These are phyloP conservation scores for Eimeria acervulina DNA, from an alignment of 169 alveolate species.

Conservation along the genomic window DNA sequence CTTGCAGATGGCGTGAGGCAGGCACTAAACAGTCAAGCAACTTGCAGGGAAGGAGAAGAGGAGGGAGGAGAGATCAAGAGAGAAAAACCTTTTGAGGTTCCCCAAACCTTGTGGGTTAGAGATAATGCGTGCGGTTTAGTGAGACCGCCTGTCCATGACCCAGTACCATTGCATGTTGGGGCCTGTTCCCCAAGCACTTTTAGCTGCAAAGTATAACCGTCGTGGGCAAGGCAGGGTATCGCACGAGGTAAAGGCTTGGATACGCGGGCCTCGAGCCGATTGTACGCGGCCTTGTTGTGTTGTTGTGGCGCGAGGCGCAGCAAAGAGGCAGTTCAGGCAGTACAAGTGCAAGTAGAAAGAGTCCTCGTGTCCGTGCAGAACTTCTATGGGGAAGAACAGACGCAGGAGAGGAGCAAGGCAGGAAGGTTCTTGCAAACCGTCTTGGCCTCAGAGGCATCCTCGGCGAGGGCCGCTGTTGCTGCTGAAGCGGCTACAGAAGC, in stretches of 20 bases:
- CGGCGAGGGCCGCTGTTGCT: neutral
- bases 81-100: neutral
- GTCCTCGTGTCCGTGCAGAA: neutral
- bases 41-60: neutral
- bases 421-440: neutral
- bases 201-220: neutral
- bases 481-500: neutral
- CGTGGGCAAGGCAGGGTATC: neutral
- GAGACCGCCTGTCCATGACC: too few relatives aligned
- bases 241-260: neutral
- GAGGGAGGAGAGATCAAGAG: neutral
- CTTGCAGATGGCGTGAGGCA: conserved; percentile 24
- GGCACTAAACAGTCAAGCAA: neutral
- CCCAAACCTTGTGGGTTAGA: neutral
- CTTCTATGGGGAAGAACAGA: conserved; percentile 58
- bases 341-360: neutral
- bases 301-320: conserved; percentile 22
- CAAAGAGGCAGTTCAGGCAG: conserved; percentile 25
- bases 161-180: neutral
- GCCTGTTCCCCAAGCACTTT: neutral
- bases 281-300: neutral
- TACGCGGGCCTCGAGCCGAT: neutral
- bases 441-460: neutral
- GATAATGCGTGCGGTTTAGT: too few relatives aligned
- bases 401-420: neutral